Evolutionary conservation across 129 eudicot genomes (phyloP), one percentile per base, ranked within the genome.

Genomic region (Solidago caesia): DNA sequence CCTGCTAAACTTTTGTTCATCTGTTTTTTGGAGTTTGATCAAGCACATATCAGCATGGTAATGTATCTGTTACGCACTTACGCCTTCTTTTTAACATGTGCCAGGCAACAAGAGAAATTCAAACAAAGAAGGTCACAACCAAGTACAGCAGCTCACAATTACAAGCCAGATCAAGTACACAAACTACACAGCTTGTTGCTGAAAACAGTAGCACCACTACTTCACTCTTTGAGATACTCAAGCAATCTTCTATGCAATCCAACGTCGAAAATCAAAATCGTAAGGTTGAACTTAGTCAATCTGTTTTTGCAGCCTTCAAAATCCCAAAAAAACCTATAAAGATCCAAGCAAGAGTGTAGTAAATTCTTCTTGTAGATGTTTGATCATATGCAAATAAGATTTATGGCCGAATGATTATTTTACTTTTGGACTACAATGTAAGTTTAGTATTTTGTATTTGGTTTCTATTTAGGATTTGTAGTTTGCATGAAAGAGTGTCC

Each of bases 181-280:
- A 78, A 80, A 72, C 58, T 27, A 49, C 80, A 72, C 75, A 77
- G 33, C 14, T 59, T 76, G 78, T 65, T 80, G 27, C 65, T 15
- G 91, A 83, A 76, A 66, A 61, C 52, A 66, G 75, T 43, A 63
- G 80, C n/a, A n/a, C n/a, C 25, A 80, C 83, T 63, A 72, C 78
- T 66, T 87, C 96, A 12, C 72, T 92, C 25, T 82, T 92, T 26
- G 98, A 92, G 64, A 73, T 89, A 59, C 70, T 92, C 81, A 92
- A 86, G 89, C 72, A 79, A 47, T 80, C 93, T 8, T 82, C 93
- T 10, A 56, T 73, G 44, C 79, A 81, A 75, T 53, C 89, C 7
- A 56, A 56, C 25, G 67, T 27, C 45, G 72, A 80, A 67, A 82
- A 75, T 48, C 74, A 58, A 39, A 82, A 82, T 53, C 39, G 59